A percentile compares a stretch with the other conserved stretches of the same genome.
Evolutionary conservation across 176 grass and related monocot genomes (phyloP).

Genomic region (Oryza rufipogon): DNA sequence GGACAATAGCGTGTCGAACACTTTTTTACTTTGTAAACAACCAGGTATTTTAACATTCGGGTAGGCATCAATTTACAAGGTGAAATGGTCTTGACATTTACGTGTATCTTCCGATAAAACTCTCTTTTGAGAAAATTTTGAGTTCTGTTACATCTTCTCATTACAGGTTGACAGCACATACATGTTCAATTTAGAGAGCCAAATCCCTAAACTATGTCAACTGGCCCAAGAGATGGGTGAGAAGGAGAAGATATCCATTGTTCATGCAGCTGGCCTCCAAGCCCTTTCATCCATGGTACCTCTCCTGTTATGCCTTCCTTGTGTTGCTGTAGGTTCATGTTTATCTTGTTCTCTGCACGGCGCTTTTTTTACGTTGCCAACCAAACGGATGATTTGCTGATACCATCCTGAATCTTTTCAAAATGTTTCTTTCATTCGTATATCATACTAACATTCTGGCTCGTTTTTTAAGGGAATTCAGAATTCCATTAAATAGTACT

Average conservation of each 20-base stretch:
- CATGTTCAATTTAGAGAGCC: slow-evolving; percentile 97
- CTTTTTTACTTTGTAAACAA: slow-evolving; percentile 94
- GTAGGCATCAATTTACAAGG: slow-evolving; percentile 35
- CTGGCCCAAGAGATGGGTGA: slow-evolving; percentile 80
- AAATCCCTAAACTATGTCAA: slow-evolving; percentile 81
- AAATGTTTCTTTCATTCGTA: neutral
- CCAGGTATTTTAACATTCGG: slow-evolving; percentile 66
- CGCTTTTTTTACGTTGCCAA: slow-evolving; percentile 5
- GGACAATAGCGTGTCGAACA: slow-evolving; percentile 71
- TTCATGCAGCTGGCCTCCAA: slow-evolving; percentile 80
- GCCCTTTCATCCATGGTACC: slow-evolving; percentile 96
- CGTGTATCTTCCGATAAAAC: neutral
- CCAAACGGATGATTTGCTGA: slow-evolving; percentile 7
- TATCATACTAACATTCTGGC: slow-evolving; percentile 6
- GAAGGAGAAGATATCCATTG: slow-evolving; percentile 55
- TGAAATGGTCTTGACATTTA: slow-evolving; percentile 9
- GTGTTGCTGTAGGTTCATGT: neutral
- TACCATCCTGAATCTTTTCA: slow-evolving; percentile 5
- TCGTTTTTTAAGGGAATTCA: neutral
- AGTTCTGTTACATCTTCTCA: slow-evolving; percentile 23
- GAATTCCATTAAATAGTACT: no score
- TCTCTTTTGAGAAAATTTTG: slow-evolving; percentile 24
- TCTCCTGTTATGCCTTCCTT: neutral
- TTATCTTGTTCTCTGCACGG: slow-evolving; percentile 31
- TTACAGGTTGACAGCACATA: slow-evolving; percentile 81